Evolutionary conservation across 805 yeast genomes (phyloP).

Genomic region (Cyberlindnera euphorbiiphila): DNA sequence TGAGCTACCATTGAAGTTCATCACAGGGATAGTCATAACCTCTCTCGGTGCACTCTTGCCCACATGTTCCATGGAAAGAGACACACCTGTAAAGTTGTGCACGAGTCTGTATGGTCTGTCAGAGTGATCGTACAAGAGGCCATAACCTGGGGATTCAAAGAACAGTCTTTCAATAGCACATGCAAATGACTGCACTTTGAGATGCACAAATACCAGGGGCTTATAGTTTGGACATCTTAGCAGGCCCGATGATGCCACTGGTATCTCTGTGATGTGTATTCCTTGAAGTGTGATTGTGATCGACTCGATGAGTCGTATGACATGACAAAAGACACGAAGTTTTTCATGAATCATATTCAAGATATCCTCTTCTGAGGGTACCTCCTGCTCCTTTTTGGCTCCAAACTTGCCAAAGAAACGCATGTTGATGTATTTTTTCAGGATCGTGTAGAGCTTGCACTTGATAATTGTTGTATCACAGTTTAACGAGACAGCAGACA

Average conservation of each 20-base stretch:
- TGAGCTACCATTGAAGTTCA: slow-evolving; percentile 36
- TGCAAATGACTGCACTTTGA: slow-evolving; percentile 20
- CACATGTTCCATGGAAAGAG: slow-evolving; percentile 29
- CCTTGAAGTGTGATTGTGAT: slow-evolving; percentile 19
- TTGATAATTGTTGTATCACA: slow-evolving; percentile 20
- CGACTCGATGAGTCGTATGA: slow-evolving; percentile 19
- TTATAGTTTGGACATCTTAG: slow-evolving; percentile 21
- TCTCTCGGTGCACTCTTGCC: slow-evolving; percentile 17
- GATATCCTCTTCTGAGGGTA: slow-evolving; percentile 11
- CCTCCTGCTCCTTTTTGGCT: not conserved
- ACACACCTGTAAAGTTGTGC: slow-evolving; percentile 35
- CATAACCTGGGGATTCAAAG: slow-evolving; percentile 43
- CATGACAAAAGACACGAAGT: slow-evolving; percentile 11
- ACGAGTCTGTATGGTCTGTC: slow-evolving; percentile 42
- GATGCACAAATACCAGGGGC: slow-evolving; percentile 23
- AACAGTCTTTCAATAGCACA: slow-evolving; percentile 29
- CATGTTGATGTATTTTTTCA: slow-evolving; percentile 7
- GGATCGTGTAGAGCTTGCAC: slow-evolving; percentile 15
- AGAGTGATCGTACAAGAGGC: slow-evolving; percentile 35
- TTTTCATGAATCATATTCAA: slow-evolving; percentile 13
- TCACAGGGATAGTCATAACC: slow-evolving; percentile 19
- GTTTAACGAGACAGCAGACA: slow-evolving; percentile 17
- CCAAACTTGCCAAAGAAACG: not conserved
- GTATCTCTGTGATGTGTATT: slow-evolving; percentile 19
- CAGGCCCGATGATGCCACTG: slow-evolving; percentile 19